These are phyloP conservation scores for Hypoxylon cercidicola DNA, from an alignment of 495 filamentous ascomycete genomes.

Conservation along the genomic window DNA sequence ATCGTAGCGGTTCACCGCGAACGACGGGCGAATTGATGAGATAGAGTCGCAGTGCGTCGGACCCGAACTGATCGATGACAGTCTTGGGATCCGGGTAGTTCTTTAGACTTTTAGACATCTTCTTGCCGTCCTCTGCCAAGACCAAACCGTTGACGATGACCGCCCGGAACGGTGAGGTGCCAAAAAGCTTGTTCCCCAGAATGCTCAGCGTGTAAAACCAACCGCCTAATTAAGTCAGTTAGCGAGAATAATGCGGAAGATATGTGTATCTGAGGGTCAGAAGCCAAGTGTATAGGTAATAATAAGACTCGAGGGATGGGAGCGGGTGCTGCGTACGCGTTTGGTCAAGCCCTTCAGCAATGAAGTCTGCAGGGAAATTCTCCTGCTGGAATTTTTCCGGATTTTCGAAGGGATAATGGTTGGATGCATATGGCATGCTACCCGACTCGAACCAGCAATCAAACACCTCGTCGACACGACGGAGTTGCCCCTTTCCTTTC, in stretches of 20 bases:
- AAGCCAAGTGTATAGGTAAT: not conserved
- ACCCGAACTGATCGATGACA: slow-evolving; percentile 89
- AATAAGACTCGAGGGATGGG: not conserved
- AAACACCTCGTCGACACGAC: slow-evolving; percentile 89
- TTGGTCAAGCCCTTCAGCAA: slow-evolving; percentile 95
- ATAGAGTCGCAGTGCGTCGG: slow-evolving; percentile 93
- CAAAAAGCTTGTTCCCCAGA: slow-evolving; percentile 90
- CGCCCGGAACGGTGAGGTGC: slow-evolving; percentile 91
- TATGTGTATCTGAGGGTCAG: not conserved
- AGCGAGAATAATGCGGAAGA: not conserved
- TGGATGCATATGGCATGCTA: slow-evolving; percentile 94
- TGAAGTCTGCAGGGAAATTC: slow-evolving; percentile 94
- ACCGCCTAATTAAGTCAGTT: slow-evolving; percentile 62
- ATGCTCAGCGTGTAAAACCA: slow-evolving; percentile 98
- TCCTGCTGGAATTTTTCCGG: slow-evolving; percentile 78
- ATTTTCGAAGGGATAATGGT: slow-evolving; percentile 96
- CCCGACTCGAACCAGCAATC: slow-evolving; percentile 96
- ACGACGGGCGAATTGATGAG: slow-evolving; percentile 98
- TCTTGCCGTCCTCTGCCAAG: slow-evolving; percentile 94
- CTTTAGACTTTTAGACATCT: slow-evolving; percentile 98
- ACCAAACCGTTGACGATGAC: slow-evolving; percentile 98
- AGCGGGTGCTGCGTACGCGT: slow-evolving; percentile 46
- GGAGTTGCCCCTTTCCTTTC: slow-evolving; percentile 84
- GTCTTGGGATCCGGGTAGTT: slow-evolving; percentile 93
- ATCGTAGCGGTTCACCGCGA: slow-evolving; percentile 87